These are phyloP conservation scores for Prunus mira DNA, from an alignment of 306 rosid genomes.

Conservation along the genomic window DNA sequence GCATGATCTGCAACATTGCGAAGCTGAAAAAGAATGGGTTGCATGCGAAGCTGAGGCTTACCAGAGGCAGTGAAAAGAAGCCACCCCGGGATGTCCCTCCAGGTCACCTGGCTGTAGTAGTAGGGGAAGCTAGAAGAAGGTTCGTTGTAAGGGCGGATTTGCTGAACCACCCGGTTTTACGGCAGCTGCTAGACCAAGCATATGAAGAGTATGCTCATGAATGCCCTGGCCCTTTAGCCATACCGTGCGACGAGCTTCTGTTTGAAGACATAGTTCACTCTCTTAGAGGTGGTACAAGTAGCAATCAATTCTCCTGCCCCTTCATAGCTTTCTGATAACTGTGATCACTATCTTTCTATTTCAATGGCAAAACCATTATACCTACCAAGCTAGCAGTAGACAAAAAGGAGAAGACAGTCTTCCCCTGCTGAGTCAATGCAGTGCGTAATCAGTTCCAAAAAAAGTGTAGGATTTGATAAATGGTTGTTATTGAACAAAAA, in stretches of 20 bases:
- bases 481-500: background rate
- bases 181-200: constrained; percentile 41
- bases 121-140: constrained; percentile 17
- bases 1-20: background rate
- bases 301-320: constrained; percentile 27
- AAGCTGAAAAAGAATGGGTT: constrained; percentile 23
- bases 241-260: constrained; percentile 47
- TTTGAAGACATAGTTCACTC: constrained; percentile 43
- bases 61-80: constrained; percentile 20
- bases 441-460: background rate
- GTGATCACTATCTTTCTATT: background rate
- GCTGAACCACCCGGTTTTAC: constrained; percentile 26
- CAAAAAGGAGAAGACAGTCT: background rate
- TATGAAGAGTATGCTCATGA: constrained; percentile 42
- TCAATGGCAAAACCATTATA: background rate
- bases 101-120: constrained; percentile 26
- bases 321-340: constrained; percentile 33
- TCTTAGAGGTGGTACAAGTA: constrained; percentile 22
- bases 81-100: constrained; percentile 35
- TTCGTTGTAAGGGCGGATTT: constrained; percentile 4
- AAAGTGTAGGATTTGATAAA: background rate
- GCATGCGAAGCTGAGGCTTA: constrained; percentile 41
- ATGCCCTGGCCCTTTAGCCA: constrained; percentile 40
- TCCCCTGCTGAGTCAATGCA: background rate
- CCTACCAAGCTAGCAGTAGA: background rate